Evolutionary conservation across 2,329 filamentous ascomycete species (phyloP).

Genomic region (Botrytis porri): DNA sequence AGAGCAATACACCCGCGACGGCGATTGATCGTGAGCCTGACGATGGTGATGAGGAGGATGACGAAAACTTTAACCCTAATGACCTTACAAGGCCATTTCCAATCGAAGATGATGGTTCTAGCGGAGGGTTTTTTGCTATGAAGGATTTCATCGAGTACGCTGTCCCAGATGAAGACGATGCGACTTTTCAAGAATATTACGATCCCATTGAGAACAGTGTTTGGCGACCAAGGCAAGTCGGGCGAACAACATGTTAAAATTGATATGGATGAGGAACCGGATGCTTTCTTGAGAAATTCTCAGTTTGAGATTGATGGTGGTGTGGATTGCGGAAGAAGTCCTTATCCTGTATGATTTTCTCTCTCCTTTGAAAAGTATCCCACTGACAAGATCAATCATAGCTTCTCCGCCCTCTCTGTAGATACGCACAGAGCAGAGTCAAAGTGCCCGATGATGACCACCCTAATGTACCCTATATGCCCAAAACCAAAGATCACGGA

Average conservation of each 20-base stretch:
- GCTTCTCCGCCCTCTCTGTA: constrained; percentile 25
- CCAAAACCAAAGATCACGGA: not conserved
- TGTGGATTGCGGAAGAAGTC: constrained; percentile 34
- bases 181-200: not conserved
- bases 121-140: constrained; percentile 30
- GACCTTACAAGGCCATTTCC: not conserved
- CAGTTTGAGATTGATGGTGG: constrained; percentile 30
- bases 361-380: not conserved
- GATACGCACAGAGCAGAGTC: constrained; percentile 22
- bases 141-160: constrained; percentile 24
- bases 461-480: not conserved
- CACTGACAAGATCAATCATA: not conserved
- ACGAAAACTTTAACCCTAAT: not conserved
- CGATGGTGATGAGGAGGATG: not conserved
- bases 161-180: constrained; percentile 15
- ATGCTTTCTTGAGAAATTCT: constrained; percentile 19
- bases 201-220: constrained; percentile 32
- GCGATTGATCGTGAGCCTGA: not conserved
- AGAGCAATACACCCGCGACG: not conserved
- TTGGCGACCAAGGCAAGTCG: constrained; percentile 32
- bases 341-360: constrained; percentile 30
- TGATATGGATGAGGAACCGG: constrained; percentile 26
- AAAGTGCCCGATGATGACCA: not conserved
- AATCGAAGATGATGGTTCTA: constrained; percentile 20
- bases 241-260: constrained; percentile 29